phyloP scores from a whole-genome alignment of 148 eudicot species.

The Cornus controversa region DNA sequence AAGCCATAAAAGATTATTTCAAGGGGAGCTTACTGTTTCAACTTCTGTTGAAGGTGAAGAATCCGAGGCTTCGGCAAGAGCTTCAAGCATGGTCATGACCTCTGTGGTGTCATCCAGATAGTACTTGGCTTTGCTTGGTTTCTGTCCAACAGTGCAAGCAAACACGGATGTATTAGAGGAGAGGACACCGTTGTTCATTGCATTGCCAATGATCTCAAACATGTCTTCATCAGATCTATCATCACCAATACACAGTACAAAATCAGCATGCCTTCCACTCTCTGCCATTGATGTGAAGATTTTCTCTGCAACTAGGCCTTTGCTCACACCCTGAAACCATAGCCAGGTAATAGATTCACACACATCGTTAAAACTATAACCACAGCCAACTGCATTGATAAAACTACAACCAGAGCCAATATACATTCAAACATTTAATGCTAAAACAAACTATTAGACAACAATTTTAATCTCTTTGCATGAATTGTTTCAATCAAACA shows the following conservation, averaged over 20 bases:
- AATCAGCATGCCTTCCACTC: constrained; percentile 41
- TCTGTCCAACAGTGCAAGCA: constrained; percentile 50
- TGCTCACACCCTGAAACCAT: constrained; percentile 38
- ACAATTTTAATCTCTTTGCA: too few species aligned
- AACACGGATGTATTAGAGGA: constrained; percentile 33
- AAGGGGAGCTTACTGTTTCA: constrained; percentile 14
- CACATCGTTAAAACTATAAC: neutral
- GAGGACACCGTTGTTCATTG: constrained; percentile 34
- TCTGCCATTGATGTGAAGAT: constrained; percentile 39
- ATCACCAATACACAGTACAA: constrained; percentile 48
- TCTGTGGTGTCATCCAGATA: constrained; percentile 46
- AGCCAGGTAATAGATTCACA: neutral
- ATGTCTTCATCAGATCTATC: constrained; percentile 53
- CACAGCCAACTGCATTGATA: neutral
- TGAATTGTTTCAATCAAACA: neutral
- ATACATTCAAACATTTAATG: neutral
- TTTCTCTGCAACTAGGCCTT: constrained; percentile 47
- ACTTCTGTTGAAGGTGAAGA: constrained; percentile 22
- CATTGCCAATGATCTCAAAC: constrained; percentile 44
- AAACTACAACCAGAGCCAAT: neutral
- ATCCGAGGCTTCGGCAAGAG: constrained; percentile 35
- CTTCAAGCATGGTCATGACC: constrained; percentile 41
- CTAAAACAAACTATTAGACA: neutral
- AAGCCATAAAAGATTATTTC: neutral
- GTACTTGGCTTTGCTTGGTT: constrained; percentile 46